phyloP scores from a whole-genome alignment of 2,329 filamentous ascomycete genomes.

The Arthroderma uncinatum region DNA sequence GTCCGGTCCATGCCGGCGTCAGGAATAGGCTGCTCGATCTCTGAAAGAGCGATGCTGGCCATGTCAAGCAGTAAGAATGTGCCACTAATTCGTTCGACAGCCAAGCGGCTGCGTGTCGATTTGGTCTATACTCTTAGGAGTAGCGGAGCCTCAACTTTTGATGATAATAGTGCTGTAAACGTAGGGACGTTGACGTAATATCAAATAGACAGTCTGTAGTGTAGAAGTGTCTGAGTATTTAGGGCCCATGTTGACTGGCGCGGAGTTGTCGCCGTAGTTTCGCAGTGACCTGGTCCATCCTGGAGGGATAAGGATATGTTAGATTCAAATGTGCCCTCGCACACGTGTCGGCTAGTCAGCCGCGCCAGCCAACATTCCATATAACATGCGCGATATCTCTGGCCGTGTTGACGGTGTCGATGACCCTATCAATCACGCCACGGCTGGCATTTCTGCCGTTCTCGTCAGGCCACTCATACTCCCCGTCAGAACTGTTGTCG shows the following conservation, averaged over 20 bases:
- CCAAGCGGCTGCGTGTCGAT: not conserved
- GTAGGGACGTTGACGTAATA: not conserved
- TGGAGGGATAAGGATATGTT: not conserved
- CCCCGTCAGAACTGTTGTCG: not conserved
- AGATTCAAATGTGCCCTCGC: not conserved
- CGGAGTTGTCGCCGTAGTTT: not conserved
- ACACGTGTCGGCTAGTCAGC: conserved; percentile 5
- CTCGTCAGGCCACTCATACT: not conserved
- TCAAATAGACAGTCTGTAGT: not conserved
- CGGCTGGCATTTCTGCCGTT: not conserved
- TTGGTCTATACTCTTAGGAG: not conserved
- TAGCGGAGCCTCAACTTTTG: not conserved
- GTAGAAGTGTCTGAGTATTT: too few relatives aligned
- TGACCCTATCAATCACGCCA: conserved; percentile 14
- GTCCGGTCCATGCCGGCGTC: too few relatives aligned
- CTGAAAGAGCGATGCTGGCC: too few relatives aligned
- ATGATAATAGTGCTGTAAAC: not conserved
- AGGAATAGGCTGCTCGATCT: too few relatives aligned
- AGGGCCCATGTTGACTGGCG: not conserved
- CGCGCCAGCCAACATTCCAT: conserved; percentile 20
- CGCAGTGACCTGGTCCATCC: not conserved
- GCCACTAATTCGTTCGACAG: too few relatives aligned
- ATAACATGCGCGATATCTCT: conserved; percentile 19
- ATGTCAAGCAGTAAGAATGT: too few relatives aligned
- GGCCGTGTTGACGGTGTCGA: conserved; percentile 18